Base-by-base conservation (phyloP, 2,329 filamentous ascomycete species). In the Dothistroma septosporum region DNA sequence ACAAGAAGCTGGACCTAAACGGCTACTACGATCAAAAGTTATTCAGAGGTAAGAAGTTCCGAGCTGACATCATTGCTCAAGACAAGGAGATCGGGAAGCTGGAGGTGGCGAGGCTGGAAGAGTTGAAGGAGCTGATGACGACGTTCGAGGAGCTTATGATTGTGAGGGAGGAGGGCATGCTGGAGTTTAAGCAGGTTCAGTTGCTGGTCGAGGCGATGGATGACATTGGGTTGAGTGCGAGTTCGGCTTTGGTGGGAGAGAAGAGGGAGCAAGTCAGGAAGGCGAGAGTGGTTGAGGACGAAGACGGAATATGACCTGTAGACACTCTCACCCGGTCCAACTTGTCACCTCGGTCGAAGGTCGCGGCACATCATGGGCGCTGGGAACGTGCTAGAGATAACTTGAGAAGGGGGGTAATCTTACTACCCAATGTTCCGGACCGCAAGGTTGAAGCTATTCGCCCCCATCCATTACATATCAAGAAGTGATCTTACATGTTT, bases 171-270 rank as follows among this genome's bases (percentile, higher is more conserved):
- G 57, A 54, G 49, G 49, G 49, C 2, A 0, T 41, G 48, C 46
- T 54, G 49, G 48, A 47, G 37, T 9, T 21, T 11, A 32, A 24
- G 21, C n/a, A 53, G 22, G 33, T 59, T 3, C n/a, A 32, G 49
- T 11, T 53, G 19, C 21, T 59, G 48, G 35, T 59, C 9, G 57
- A 47, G 57, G 49, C 57, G 7, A 59, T 54, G 57, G 57, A 59
- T 33, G 57, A 53, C n/a, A 37, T 52, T 59, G 57, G 57, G 12
- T 31, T 59, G n/a, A 53, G 49, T 59, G 57, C 48, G 2, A 47
- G 47, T 14, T 52, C 16, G 31, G 55, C 32, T 33, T 48, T 53
- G 55, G 47, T 14, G 19, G 33, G n/a, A 12, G 49, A 33, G 48
- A 19, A 41, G 9, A 31, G 16, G n/a, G 22, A 24, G 47, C 9